Evolutionary conservation across 192 early-diverging fungal species (phyloP).

Genomic region (Backusella psychrophila): DNA sequence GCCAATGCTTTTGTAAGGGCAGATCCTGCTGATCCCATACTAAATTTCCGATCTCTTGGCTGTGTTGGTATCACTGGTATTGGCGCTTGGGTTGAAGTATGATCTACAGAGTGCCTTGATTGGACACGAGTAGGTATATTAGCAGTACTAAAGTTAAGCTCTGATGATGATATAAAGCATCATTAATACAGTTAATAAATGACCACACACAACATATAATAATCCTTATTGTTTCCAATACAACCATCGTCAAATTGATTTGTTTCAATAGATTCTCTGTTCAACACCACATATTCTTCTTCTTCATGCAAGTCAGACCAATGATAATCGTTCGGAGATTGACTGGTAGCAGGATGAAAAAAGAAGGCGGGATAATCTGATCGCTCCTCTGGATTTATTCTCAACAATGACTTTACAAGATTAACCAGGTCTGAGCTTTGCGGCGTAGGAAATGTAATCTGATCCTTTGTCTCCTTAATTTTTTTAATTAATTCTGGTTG

Average conservation of each 20-base stretch:
- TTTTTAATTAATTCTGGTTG: conserved; percentile 89
- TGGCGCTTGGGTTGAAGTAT: not conserved
- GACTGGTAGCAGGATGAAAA: conserved; percentile 63
- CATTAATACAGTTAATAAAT: conserved; percentile 14
- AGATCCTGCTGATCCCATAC: conserved; percentile 37
- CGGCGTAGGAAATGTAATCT: conserved; percentile 85
- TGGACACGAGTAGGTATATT: not conserved
- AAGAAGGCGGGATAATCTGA: conserved; percentile 95
- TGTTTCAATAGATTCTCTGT: conserved; percentile 66
- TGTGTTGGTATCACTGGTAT: not conserved
- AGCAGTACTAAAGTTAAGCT: not conserved
- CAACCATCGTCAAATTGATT: conserved; percentile 73
- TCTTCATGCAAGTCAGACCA: conserved; percentile 24
- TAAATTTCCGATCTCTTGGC: conserved; percentile 22
- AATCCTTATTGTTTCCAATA: not conserved
- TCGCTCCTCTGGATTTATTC: conserved; percentile 81
- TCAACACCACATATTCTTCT: conserved; percentile 75
- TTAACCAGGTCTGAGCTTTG: conserved; percentile 31
- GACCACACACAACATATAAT: not conserved
- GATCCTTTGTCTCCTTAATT: conserved; percentile 83
- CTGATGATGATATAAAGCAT: conserved; percentile 2
- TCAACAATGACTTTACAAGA: conserved; percentile 78
- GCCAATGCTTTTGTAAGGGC: conserved; percentile 54
- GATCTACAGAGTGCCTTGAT: not conserved
- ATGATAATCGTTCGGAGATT: not conserved